phyloP scores from a whole-genome alignment of 306 rosid species.

The Vigna unguiculata region DNA sequence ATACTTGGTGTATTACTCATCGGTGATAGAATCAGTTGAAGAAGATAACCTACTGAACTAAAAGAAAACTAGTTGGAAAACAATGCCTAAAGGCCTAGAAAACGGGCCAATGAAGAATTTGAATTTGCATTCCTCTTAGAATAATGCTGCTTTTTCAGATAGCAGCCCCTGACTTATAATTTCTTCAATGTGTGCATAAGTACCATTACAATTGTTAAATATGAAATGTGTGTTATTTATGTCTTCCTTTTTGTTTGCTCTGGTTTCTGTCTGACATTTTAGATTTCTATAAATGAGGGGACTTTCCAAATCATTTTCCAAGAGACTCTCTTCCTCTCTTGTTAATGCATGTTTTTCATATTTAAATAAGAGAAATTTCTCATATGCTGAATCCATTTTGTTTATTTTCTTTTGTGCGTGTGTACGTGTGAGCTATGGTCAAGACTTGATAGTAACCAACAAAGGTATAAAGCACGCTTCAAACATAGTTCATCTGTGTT shows the following conservation, averaged over 20 bases:
- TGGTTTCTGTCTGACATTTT: neutral
- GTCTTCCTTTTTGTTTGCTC: conserved; percentile 5
- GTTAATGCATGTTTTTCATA: conserved; percentile 1
- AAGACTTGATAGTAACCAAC: neutral
- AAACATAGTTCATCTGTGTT: neutral
- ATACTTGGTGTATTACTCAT: neutral
- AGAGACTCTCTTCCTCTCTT: conserved; percentile 3
- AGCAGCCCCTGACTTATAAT: neutral
- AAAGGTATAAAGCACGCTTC: conserved; percentile 5
- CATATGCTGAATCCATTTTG: conserved; percentile 6
- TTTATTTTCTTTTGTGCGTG: neutral
- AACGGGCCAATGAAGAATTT: neutral
- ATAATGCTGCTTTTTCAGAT: neutral
- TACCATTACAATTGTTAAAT: neutral
- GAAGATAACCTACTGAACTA: neutral
- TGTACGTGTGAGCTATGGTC: neutral
- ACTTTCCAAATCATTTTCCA: conserved; percentile 7
- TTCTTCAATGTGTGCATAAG: neutral
- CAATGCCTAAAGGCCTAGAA: neutral
- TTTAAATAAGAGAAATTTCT: neutral
- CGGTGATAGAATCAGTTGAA: neutral
- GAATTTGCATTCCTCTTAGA: neutral
- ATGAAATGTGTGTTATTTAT: conserved; percentile 9
- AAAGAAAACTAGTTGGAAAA: neutral
- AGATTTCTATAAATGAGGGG: neutral